A percentile compares a stretch with the other conserved stretches of the same genome.
phyloP scores from a whole-genome alignment of 2,329 filamentous ascomycete genomes.

The Aureobasidium subglaciale region DNA sequence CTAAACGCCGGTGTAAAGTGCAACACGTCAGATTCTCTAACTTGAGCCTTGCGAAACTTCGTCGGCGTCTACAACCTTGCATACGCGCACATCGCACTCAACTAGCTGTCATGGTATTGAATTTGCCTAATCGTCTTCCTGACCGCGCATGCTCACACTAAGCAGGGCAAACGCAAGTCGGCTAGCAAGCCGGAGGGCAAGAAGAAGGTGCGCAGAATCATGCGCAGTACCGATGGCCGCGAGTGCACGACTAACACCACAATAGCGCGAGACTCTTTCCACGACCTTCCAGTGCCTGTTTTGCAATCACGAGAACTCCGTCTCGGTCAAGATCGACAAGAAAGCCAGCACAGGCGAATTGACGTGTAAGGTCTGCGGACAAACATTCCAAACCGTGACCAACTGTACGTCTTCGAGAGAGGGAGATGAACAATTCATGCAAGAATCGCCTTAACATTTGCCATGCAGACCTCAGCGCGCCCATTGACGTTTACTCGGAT shows the following conservation, averaged over 20 bases:
- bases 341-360: constrained; percentile 80
- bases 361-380: constrained; percentile 86
- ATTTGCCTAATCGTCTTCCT: background rate
- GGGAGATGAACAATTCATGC: background rate
- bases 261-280: constrained; percentile 56
- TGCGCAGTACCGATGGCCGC: background rate
- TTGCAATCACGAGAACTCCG: constrained; percentile 94
- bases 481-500: constrained; percentile 93
- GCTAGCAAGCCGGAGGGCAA: constrained; percentile 73
- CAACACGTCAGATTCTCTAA: background rate
- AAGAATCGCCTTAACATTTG: constrained; percentile 17
- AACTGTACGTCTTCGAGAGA: constrained; percentile 59
- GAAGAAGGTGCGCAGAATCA: constrained; percentile 59
- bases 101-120: constrained; percentile 2
- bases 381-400: constrained; percentile 85
- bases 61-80: background rate
- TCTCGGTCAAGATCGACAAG: constrained; percentile 87
- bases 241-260: background rate
- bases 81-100: background rate
- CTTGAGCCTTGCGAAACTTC: background rate
- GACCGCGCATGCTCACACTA: background rate
- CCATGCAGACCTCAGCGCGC: constrained; percentile 68
- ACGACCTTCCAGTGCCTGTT: constrained; percentile 95
- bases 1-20: background rate
- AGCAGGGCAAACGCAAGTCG: constrained; percentile 82